phyloP scores from a whole-genome alignment of 352 stramenopile genomes.

The Phytophthora ramorum region DNA sequence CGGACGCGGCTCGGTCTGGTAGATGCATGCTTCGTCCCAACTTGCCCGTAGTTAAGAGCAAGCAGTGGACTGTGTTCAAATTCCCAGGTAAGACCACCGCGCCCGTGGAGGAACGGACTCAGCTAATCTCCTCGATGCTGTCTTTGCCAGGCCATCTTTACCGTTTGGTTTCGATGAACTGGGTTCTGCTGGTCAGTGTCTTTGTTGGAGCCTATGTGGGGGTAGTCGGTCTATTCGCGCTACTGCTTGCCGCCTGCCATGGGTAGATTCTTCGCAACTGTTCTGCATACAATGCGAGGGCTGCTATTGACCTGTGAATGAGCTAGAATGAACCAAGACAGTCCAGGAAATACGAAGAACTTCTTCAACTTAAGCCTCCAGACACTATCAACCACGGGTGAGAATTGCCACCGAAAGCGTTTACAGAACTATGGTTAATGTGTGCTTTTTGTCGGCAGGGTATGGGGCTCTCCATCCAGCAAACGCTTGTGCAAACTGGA shows the following conservation, averaged over 20 bases:
- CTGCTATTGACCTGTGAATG: background rate
- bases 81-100: conserved; percentile 36
- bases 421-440: background rate
- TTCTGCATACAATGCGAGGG: background rate
- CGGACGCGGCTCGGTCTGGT: conserved; percentile 14
- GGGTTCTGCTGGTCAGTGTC: conserved; percentile 50
- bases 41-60: conserved; percentile 58
- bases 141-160: conserved; percentile 48
- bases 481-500: conserved; percentile 61
- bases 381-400: conserved; percentile 66
- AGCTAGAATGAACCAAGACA: conserved; percentile 5
- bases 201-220: conserved; percentile 58
- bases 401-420: background rate
- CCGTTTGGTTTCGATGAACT: conserved; percentile 55
- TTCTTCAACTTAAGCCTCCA: conserved; percentile 74
- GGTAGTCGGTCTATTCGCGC: conserved; percentile 54
- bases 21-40: conserved; percentile 46
- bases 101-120: background rate
- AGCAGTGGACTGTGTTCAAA: conserved; percentile 42
- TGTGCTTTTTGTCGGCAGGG: conserved; percentile 21
- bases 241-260: conserved; percentile 52
- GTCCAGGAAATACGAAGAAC: conserved; percentile 35
- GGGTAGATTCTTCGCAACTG: conserved; percentile 27
- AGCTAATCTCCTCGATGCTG: background rate
- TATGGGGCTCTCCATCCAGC: conserved; percentile 56